These are phyloP conservation scores for Acanthamoeba culbertsoni DNA, from an alignment of 208 protist species.

Conservation along the genomic window DNA sequence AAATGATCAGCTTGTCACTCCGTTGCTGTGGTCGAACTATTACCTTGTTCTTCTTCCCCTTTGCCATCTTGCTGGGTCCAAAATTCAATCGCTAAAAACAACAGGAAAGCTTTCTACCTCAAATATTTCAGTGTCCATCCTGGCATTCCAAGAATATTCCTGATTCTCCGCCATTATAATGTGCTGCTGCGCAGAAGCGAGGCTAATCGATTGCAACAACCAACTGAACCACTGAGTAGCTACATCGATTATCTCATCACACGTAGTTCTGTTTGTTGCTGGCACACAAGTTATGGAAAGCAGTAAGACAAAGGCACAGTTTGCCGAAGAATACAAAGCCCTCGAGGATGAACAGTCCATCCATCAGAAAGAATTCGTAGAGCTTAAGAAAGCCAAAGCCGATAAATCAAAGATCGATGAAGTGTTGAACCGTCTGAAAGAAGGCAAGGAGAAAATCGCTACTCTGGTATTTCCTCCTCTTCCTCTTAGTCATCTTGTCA, in stretches of 20 bases:
- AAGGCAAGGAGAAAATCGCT: constrained; percentile 41
- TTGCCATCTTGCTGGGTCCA: constrained; percentile 43
- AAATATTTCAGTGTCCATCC: too few species aligned
- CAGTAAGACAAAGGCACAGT: neutral
- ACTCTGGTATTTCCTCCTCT: neutral
- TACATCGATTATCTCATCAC: neutral
- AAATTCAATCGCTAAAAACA: too few species aligned
- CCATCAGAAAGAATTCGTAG: neutral
- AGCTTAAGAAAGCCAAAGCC: constrained; percentile 52
- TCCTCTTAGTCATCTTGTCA: neutral
- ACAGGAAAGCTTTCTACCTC: too few species aligned
- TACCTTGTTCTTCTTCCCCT: constrained; percentile 31
- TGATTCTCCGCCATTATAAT: neutral
- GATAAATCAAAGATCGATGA: constrained; percentile 24
- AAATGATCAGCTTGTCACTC: constrained; percentile 27
- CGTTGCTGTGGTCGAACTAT: neutral
- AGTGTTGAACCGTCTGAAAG: constrained; percentile 9
- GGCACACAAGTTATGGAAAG: neutral
- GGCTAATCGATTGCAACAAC: neutral
- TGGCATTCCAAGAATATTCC: constrained; percentile 9
- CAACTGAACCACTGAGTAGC: neutral
- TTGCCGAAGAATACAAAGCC: neutral
- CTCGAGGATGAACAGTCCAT: neutral
- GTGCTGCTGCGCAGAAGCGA: neutral
- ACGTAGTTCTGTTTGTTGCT: neutral